Base-by-base conservation (phyloP, 2,329 filamentous ascomycete genomes). In the Rutstroemia sp. region DNA sequence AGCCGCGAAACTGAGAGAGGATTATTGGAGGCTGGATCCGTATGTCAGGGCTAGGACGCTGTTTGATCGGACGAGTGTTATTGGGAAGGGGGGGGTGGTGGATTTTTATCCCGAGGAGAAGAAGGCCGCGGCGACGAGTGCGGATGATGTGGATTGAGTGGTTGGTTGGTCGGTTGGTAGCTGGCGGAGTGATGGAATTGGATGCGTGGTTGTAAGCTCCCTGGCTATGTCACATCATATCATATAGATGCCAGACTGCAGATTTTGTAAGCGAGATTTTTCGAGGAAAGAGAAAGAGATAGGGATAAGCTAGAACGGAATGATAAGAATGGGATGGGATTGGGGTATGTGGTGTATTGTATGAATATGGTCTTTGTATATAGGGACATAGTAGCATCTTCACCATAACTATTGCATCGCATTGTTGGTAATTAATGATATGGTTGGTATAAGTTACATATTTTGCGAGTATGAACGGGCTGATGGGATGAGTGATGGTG, bases 21-120 rank as follows among this genome's bases (percentile, higher is more conserved):
- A 88, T 64, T 99, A 97, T 74, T 99, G 94, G 92, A 78, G 79
- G 41, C 72, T 96, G 52, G 94, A 99, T 73, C 90, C 90, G 0
- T 95, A 92, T 70, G 70, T 97, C 30, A 79, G 94, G 41, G 90
- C 92, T 12, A 80, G 86, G 66, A 88, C 85, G n/a, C 73, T 90
- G 59, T 96, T 96, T 65, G 94, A 99, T 71, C 82, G 94, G 59
- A 79, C 79, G 12, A 89, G 91, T 1, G 75, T 94, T 59, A 77
- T 97, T 47, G 74, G 81, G 58, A 73, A 77, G 0, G 83, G 77
- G 10, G 92, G 91, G 1, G 79, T 79, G 67, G 73, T 92, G 45
- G 75, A 88, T 38, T 92, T 89, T 71, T 94, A 95, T 66, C 78
- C 79, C 8, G 30, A 41, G 18, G 59, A 60, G 53, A 50, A 44